Evolutionary conservation across 2,329 filamentous ascomycete genomes (phyloP).

Genomic region (Colletotrichum sp.): DNA sequence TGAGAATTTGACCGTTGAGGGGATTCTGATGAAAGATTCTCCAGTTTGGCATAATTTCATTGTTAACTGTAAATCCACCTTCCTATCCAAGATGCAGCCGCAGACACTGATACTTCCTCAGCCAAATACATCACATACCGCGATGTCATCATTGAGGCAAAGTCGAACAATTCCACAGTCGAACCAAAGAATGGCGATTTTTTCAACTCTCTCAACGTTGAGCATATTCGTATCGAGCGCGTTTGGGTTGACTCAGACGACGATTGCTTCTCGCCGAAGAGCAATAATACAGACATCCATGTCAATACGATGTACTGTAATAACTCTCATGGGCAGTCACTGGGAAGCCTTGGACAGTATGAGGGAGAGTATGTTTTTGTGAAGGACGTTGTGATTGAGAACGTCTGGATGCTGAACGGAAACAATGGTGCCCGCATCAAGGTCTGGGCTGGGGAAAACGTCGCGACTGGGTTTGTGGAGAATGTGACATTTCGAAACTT

Average conservation of each 20-base stretch:
- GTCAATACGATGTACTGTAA: slow-evolving; percentile 67
- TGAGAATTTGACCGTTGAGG: slow-evolving; percentile 61
- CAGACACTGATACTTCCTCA: not conserved
- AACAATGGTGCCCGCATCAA: slow-evolving; percentile 64
- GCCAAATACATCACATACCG: slow-evolving; percentile 57
- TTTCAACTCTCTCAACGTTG: slow-evolving; percentile 64
- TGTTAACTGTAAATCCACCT: slow-evolving; percentile 47
- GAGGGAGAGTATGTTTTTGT: slow-evolving; percentile 58
- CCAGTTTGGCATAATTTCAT: slow-evolving; percentile 71
- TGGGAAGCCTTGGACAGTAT: slow-evolving; percentile 65
- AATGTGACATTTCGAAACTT: slow-evolving; percentile 69
- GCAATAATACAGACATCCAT: slow-evolving; percentile 62
- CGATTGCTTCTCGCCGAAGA: slow-evolving; percentile 66
- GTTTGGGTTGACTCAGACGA: slow-evolving; percentile 58
- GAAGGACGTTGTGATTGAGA: slow-evolving; percentile 62
- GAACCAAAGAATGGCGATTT: slow-evolving; percentile 67
- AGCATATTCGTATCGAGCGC: slow-evolving; percentile 55
- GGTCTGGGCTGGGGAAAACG: slow-evolving; percentile 62
- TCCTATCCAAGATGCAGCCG: not conserved
- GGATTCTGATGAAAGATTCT: slow-evolving; percentile 64
- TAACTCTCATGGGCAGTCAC: slow-evolving; percentile 61
- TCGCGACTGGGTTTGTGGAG: slow-evolving; percentile 64
- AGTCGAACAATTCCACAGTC: slow-evolving; percentile 47
- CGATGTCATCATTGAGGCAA: slow-evolving; percentile 58
- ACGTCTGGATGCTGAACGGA: slow-evolving; percentile 58